Evolutionary conservation across 2,329 filamentous ascomycete genomes (phyloP), one percentile per base, ranked within the genome.

Genomic region (Epicoccum nigrum): DNA sequence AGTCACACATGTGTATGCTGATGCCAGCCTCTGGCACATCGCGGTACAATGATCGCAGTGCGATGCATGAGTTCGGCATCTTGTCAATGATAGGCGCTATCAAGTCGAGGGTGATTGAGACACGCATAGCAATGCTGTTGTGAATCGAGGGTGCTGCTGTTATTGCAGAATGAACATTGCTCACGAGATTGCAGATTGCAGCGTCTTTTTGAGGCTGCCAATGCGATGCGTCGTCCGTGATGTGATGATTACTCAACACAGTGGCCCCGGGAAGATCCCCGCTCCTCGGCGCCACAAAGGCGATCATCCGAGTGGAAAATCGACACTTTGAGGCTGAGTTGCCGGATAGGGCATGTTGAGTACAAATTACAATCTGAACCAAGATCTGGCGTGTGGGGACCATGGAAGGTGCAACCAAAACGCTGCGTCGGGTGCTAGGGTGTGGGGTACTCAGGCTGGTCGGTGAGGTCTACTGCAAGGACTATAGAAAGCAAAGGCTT

Each of bases 231-330:
- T 15, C 11, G 17, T 17, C 30, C 30, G 16, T 27, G n/a, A 25
- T 7, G 8, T 2, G 8, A 30, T 34, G 30, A 33, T 43, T 27
- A 25, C 30, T 43, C 7, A 34, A 32, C 30, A 23, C 5, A 7
- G 7, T 16, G 20, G 11, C 13, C 5, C 48, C 25, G 41, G 48
- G 48, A 46, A 45, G 35, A 51, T 46, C 31, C 48, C 48, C 42
- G 48, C 17, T 8, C 2, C 2, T 32, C 42, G 37, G 44, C 59
- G 58, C 62, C 55, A 62, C 56, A 31, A 55, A 53, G 59, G 50
- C 59, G 62, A 67, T 67, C 61, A 60, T 56, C 57, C 61, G 59
- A 57, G 60, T 52, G 54, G 35, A 51, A 13, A 49, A 60, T 65
- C 58, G 38, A 65, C 47, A 50, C 54, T 55, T 51, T 50, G 31